These are phyloP conservation scores for Phanerochaete carnosa DNA, from an alignment of 768 basidiomycete species.

Conservation along the genomic window DNA sequence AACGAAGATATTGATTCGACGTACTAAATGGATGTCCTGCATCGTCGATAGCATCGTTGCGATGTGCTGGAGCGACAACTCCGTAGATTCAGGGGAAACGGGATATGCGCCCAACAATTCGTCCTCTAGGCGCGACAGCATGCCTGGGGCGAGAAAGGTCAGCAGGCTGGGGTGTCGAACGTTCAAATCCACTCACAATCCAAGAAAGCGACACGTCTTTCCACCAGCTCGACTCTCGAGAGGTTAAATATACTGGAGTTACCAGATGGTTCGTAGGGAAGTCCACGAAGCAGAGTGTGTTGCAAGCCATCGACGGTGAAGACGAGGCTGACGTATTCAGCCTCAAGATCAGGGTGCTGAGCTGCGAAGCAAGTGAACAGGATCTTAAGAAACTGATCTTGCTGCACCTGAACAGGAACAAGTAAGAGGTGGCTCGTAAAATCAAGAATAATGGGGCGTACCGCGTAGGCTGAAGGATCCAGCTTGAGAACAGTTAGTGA, in stretches of 20 bases:
- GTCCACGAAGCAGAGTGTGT: slow-evolving; percentile 46
- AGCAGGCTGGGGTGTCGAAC: not conserved
- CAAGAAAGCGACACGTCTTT: slow-evolving; percentile 36
- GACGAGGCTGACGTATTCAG: slow-evolving; percentile 54
- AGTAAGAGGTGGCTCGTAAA: not conserved
- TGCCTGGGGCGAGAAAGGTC: not conserved
- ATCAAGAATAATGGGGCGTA: slow-evolving; percentile 28
- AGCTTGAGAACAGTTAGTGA: slow-evolving; percentile 52
- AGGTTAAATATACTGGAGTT: slow-evolving; percentile 13
- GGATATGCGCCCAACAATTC: not conserved
- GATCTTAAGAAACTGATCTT: slow-evolving; percentile 50
- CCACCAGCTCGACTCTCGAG: slow-evolving; percentile 23
- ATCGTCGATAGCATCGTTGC: slow-evolving; percentile 6
- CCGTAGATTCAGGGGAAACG: not conserved
- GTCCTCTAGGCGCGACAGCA: not conserved
- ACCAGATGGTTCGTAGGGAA: slow-evolving; percentile 23
- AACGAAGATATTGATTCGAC: not conserved
- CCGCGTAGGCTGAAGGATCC: slow-evolving; percentile 59
- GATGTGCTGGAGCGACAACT: slow-evolving; percentile 2
- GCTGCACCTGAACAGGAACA: slow-evolving; percentile 27
- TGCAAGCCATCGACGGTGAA: slow-evolving; percentile 53
- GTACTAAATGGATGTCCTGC: slow-evolving; percentile 3
- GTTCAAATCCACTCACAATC: slow-evolving; percentile 29
- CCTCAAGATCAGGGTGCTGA: slow-evolving; percentile 47
- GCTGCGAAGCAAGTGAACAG: slow-evolving; percentile 53